Percentiles rank a stretch among this genome's conserved stretches.
phyloP scores from a whole-genome alignment of 1,284 basidiomycete genomes.

The Vanrija humicola region DNA sequence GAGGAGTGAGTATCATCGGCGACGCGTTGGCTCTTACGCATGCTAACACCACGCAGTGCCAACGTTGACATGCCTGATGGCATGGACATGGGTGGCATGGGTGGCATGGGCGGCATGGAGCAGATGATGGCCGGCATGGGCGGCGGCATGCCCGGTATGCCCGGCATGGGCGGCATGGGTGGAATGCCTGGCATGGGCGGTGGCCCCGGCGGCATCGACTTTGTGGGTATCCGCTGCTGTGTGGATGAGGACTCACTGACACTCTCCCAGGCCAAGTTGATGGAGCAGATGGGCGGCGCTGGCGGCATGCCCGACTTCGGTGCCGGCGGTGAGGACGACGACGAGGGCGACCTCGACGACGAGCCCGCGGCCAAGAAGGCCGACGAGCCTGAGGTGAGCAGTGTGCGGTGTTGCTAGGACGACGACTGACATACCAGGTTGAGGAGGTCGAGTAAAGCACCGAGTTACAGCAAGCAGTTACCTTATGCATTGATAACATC shows the following conservation, averaged over 20 bases:
- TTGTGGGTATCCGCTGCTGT: conserved; percentile 13
- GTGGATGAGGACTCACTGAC: neutral
- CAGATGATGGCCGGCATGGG: conserved; percentile 32
- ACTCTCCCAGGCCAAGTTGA: conserved; percentile 34
- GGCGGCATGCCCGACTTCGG: conserved; percentile 30
- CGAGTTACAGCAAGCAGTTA: no score
- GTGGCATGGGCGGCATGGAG: conserved; percentile 16
- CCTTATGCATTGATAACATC: no score
- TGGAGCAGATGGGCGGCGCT: conserved; percentile 42
- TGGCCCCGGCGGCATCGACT: conserved; percentile 52
- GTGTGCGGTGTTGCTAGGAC: neutral
- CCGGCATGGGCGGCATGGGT: conserved; percentile 22
- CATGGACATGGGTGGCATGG: conserved; percentile 20
- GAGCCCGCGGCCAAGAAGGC: conserved; percentile 31
- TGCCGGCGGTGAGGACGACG: conserved; percentile 38
- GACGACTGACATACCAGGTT: conserved; percentile 13
- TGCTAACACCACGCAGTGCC: conserved; percentile 1
- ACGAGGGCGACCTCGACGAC: conserved; percentile 28
- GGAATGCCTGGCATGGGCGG: conserved; percentile 41
- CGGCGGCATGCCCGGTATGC: conserved; percentile 41
- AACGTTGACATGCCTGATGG: conserved; percentile 2
- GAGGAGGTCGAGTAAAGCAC: conserved; percentile 34
- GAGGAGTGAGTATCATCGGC: conserved; percentile 34
- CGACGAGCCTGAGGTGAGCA: conserved; percentile 20
- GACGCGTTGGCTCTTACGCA: no score